Conservation (phyloP, 2,329 filamentous ascomycete species). For the Pseudogymnoascus sp. region DNA sequence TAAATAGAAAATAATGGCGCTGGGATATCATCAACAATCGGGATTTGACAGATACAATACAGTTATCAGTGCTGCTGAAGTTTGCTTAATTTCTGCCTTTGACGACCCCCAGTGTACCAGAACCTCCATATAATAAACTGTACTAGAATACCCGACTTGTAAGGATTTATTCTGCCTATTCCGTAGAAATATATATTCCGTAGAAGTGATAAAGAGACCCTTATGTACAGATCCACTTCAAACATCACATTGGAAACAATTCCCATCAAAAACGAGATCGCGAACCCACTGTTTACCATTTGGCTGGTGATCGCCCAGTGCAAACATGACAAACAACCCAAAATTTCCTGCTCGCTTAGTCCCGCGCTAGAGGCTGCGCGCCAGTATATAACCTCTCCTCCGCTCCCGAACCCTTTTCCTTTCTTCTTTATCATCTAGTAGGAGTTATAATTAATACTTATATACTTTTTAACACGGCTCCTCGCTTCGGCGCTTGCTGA, state of each 20-base stretch:
- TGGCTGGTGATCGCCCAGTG: not conserved
- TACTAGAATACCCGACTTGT: not conserved
- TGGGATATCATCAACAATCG: not conserved
- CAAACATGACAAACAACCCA: not conserved
- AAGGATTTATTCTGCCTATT: not conserved
- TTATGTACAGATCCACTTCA: not conserved
- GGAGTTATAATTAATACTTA: slow-evolving; percentile 30
- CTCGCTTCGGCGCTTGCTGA: slow-evolving; percentile 36
- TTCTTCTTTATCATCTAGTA: slow-evolving; percentile 24
- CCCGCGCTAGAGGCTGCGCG: not conserved
- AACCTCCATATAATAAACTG: not conserved
- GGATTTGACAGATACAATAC: slow-evolving; percentile 5
- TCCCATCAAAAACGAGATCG: not conserved
- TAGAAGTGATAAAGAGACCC: not conserved
- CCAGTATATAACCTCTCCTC: slow-evolving; percentile 6
- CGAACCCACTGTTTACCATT: not conserved
- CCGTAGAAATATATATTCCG: not conserved
- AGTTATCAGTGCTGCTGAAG: not conserved
- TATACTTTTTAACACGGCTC: slow-evolving; percentile 27
- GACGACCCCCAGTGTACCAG: not conserved
- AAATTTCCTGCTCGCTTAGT: slow-evolving; percentile 8
- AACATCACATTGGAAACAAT: not conserved
- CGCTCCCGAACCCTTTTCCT: slow-evolving; percentile 16
- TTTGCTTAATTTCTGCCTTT: not conserved
- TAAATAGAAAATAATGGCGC: slow-evolving; percentile 6